A percentile compares a stretch with the other conserved stretches of the same genome.
Conservation (phyloP, 768 basidiomycete genomes). For the Auricularia sp. region DNA sequence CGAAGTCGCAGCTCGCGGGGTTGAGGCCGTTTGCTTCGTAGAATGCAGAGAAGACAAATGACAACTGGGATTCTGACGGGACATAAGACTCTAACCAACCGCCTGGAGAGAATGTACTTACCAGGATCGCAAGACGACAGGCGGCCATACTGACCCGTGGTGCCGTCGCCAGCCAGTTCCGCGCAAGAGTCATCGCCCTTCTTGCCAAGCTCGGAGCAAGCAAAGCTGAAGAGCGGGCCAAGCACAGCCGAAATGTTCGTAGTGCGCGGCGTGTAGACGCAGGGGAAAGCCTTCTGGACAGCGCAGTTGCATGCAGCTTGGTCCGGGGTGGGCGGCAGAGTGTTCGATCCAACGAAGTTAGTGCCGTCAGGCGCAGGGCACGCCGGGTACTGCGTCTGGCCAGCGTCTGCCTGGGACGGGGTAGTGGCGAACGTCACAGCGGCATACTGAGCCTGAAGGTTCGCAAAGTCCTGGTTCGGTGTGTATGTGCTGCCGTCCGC, state of each 20-base stretch:
- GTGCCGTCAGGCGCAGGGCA: constrained; percentile 57
- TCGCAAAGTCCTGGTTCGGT: constrained; percentile 55
- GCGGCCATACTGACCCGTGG: constrained; percentile 64
- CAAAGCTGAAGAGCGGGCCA: constrained; percentile 53
- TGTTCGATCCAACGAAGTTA: constrained; percentile 49
- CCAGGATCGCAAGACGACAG: constrained; percentile 74
- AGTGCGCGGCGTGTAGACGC: constrained; percentile 58
- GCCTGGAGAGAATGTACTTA: constrained; percentile 26
- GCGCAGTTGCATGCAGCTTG: constrained; percentile 72
- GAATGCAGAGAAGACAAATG: constrained; percentile 72
- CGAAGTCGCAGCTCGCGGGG: constrained; percentile 62
- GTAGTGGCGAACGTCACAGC: constrained; percentile 46
- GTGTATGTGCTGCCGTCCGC: constrained; percentile 56
- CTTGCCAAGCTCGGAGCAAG: constrained; percentile 54
- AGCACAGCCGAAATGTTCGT: constrained; percentile 50
- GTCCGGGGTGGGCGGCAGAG: constrained; percentile 78
- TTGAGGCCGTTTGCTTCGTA: constrained; percentile 56
- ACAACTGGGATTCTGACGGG: constrained; percentile 58
- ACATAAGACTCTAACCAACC: constrained; percentile 2
- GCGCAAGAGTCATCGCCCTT: constrained; percentile 47
- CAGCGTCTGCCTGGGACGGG: constrained; percentile 49
- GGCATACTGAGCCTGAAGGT: constrained; percentile 53
- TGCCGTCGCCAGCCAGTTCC: constrained; percentile 64
- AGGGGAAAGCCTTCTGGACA: constrained; percentile 49
- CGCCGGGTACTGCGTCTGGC: constrained; percentile 35